Conservation (phyloP, 2,329 filamentous ascomycete genomes). For the Fonsecaea erecta region DNA sequence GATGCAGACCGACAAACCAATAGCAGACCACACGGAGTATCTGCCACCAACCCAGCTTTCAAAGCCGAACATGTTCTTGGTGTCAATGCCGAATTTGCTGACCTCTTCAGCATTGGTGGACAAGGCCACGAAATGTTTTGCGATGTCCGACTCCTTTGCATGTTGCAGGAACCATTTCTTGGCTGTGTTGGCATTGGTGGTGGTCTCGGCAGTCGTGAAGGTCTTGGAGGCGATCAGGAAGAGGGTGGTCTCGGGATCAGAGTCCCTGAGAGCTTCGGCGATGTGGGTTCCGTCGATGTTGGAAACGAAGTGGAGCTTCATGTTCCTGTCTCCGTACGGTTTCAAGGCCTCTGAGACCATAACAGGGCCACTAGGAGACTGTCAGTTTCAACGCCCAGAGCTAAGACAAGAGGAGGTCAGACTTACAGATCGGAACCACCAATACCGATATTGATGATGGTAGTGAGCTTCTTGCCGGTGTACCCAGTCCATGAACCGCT, state of each 20-base stretch:
- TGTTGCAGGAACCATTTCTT: constrained; percentile 94
- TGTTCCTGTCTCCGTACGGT: constrained; percentile 82
- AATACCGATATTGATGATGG: constrained; percentile 96
- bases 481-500: constrained; percentile 96
- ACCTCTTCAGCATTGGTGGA: constrained; percentile 96
- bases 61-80: constrained; percentile 99
- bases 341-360: constrained; percentile 99
- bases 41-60: constrained; percentile 98
- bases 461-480: constrained; percentile 96
- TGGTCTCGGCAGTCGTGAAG: constrained; percentile 97
- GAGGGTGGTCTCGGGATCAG: constrained; percentile 96
- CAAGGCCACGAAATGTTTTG: constrained; percentile 98
- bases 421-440: constrained; percentile 96
- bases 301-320: constrained; percentile 96
- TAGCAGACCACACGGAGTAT: constrained; percentile 99
- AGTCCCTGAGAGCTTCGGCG: constrained; percentile 84
- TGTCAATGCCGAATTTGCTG: constrained; percentile 97
- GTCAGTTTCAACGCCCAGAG: not conserved
- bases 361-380: constrained; percentile 76
- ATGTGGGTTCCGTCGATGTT: constrained; percentile 99
- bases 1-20: constrained; percentile 89
- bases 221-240: constrained; percentile 99
- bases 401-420: not conserved
- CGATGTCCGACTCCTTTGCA: constrained; percentile 79
- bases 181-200: constrained; percentile 94